Evolutionary conservation across 1,284 basidiomycete genomes (phyloP).

Genomic region (Cystobasidiaceae sp.): DNA sequence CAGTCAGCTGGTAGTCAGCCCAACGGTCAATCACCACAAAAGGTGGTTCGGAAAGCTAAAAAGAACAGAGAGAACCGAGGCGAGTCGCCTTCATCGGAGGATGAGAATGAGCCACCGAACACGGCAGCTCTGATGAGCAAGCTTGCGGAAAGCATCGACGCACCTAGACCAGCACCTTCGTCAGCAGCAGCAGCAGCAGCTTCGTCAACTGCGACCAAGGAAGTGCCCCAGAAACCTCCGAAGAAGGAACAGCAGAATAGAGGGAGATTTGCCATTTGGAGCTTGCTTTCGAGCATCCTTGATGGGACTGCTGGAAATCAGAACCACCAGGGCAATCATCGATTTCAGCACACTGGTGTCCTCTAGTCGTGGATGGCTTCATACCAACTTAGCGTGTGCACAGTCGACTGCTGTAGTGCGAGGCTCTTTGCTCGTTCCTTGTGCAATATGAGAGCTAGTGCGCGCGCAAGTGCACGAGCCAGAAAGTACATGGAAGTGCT

Average conservation of each 20-base stretch:
- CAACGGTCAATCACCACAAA: neutral
- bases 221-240: neutral
- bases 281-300: conserved; percentile 18
- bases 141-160: neutral
- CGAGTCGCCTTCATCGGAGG: neutral
- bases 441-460: no score
- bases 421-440: neutral
- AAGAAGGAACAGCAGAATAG: conserved; percentile 3
- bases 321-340: conserved; percentile 2
- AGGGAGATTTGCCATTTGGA: conserved; percentile 29
- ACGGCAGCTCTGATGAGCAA: neutral
- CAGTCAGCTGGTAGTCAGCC: neutral
- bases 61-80: neutral
- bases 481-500: no score
- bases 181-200: neutral
- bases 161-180: neutral
- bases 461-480: no score
- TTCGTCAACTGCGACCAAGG: neutral
- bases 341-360: conserved; percentile 7
- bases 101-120: neutral
- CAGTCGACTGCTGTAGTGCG: neutral
- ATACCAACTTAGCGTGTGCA: neutral
- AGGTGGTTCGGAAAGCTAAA: neutral
- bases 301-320: conserved; percentile 4
- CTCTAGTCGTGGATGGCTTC: no score